A percentile compares a stretch with the other conserved stretches of the same genome.
Conservation (phyloP, 805 yeast species). For the Monosporozyma servazzii region DNA sequence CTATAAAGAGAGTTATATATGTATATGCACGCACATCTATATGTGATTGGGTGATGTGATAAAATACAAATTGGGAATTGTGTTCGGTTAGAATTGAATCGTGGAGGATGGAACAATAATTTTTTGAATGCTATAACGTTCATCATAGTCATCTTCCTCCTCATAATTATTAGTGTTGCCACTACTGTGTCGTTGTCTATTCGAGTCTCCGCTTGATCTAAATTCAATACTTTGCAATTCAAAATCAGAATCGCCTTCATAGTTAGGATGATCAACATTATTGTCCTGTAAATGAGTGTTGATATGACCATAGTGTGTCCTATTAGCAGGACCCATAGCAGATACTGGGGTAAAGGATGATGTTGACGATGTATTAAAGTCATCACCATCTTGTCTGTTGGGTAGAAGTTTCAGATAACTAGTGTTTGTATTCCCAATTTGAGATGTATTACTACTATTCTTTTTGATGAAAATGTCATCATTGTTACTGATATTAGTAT, state of each 20-base stretch:
- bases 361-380: not conserved
- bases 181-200: slow-evolving; percentile 4
- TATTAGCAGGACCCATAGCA: not conserved
- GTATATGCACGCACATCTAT: not conserved
- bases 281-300: not conserved
- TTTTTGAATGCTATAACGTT: slow-evolving; percentile 6
- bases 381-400: not conserved
- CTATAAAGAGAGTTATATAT: not conserved
- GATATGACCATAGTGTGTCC: not conserved
- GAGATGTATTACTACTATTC: not conserved
- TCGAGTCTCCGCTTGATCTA: slow-evolving; percentile 11
- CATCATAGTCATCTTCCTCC: not conserved
- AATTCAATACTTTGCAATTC: slow-evolving; percentile 19
- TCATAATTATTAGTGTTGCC: not conserved
- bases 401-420: slow-evolving; percentile 2
- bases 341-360: not conserved
- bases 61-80: not conserved
- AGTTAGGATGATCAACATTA: not conserved
- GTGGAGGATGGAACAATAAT: slow-evolving; percentile 20
- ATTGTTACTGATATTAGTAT: not conserved
- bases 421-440: not conserved
- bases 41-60: not conserved
- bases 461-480: not conserved
- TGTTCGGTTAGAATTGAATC: slow-evolving; percentile 14
- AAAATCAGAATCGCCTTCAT: slow-evolving; percentile 4